Conservation (phyloP, 306 rosid genomes). For the Cyclanthera cordifolia region DNA sequence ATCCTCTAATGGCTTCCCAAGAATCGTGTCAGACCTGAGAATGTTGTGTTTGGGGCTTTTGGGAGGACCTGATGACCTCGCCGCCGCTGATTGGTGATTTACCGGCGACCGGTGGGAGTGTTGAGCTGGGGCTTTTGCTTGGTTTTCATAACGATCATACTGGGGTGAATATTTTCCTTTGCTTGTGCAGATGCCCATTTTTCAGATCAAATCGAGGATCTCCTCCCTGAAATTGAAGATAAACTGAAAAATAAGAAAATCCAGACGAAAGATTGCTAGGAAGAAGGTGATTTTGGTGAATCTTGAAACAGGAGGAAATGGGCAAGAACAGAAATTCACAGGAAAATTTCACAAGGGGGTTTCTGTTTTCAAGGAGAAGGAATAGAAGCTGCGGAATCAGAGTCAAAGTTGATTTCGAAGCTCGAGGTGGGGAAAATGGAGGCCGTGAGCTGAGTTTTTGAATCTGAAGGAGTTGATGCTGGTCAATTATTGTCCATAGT, state of each 20-base stretch:
- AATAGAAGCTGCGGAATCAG: background rate
- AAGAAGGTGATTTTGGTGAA: background rate
- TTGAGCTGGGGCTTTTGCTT: conserved; percentile 26
- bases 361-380: background rate
- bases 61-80: conserved; percentile 21
- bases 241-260: conserved; percentile 4
- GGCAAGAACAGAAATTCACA: background rate
- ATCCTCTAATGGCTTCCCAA: conserved; percentile 66
- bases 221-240: conserved; percentile 15
- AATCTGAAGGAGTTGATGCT: background rate
- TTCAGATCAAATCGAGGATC: background rate
- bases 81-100: background rate
- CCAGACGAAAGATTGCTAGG: background rate
- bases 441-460: background rate
- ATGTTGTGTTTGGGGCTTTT: conserved; percentile 28
- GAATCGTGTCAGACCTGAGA: conserved; percentile 33
- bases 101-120: conserved; percentile 31
- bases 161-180: conserved; percentile 27
- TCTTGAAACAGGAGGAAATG: background rate
- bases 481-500: conserved; percentile 11
- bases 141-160: conserved; percentile 30
- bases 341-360: background rate
- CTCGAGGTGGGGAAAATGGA: background rate
- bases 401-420: background rate
- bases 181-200: conserved; percentile 62